phyloP scores from a whole-genome alignment of 108 stramenopile genomes.

The Fragilaria radians region DNA sequence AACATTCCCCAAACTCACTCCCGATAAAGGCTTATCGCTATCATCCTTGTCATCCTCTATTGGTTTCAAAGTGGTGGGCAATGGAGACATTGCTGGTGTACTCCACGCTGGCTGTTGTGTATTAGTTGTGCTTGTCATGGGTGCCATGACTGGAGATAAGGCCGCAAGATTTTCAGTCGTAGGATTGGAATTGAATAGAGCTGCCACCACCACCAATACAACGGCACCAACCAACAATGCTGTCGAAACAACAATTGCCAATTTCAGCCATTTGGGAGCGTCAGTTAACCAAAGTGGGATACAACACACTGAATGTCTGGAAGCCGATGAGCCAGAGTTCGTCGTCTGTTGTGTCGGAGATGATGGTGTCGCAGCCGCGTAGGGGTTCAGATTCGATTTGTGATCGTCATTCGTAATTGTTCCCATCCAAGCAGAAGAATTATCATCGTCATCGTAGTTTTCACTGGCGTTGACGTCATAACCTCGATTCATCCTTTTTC shows the following conservation, averaged over 20 bases:
- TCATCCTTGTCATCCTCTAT: too few species aligned
- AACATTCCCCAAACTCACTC: too few species aligned
- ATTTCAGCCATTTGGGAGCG: conserved; percentile 39
- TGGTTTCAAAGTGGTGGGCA: not conserved
- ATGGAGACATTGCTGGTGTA: not conserved
- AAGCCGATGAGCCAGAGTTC: not conserved
- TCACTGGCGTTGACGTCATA: not conserved
- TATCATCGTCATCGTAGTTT: conserved; percentile 9
- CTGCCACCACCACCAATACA: conserved; percentile 29
- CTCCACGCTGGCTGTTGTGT: not conserved
- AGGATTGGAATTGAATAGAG: conserved; percentile 7
- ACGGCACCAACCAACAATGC: conserved; percentile 33
- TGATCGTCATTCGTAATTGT: not conserved
- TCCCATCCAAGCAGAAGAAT: not conserved
- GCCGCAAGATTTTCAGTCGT: not conserved
- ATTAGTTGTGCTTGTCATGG: not conserved
- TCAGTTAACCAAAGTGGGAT: conserved; percentile 30
- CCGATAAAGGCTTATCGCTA: too few species aligned
- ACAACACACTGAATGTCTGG: not conserved
- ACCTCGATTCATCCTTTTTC: not conserved
- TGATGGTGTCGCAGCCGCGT: not conserved
- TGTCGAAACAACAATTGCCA: conserved; percentile 17
- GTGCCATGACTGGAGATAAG: conserved; percentile 7
- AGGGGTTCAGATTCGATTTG: not conserved
- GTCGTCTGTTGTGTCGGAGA: not conserved